Base-by-base conservation (phyloP, 306 rosid genomes). In the Inga oerstediana region DNA sequence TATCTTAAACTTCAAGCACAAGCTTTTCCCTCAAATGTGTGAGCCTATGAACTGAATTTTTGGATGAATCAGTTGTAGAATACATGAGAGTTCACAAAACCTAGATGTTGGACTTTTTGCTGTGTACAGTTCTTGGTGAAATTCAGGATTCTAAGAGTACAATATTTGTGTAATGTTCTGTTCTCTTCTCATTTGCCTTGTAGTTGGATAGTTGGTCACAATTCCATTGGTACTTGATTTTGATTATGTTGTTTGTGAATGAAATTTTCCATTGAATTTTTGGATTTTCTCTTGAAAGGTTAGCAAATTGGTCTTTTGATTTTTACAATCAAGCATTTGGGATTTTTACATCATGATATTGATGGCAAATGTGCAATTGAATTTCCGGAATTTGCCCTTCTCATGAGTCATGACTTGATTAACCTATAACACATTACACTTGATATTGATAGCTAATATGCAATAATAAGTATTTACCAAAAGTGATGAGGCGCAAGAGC, bases 51-150 rank as follows among this genome's bases (percentile, higher is more conserved):
- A 22, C 54, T 43, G 56, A 80, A 72, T 76, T 72, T 67, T 39
- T 76, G 58, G 78, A 76, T 71, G 44, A 77, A 83, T 72, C 80
- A 17, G 70, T 52, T 76, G 82, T 80, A 83, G 74, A 78, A 77
- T 76, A 65, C 71, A 30, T 72, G 37, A 77, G 14, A 37, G 48
- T 16, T 75, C 39, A 52, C 11, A 1, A 32, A 20, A 11, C 45
- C 43, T 51, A 19, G 19, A 19, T 6, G 32, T 68, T 59, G 44
- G 65, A 43, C 72, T n/a, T 58, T 80, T 67, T 80, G 62, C 56
- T 12, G 27, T 34, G 70, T 48, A 76, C 19, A 24, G 82, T 78
- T 78, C 35, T 52, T 81, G 7, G 7, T 37, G 52, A 30, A 71
- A 46, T 68, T 71, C 64, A 4, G 69, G 78, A 62, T 49, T 37